A percentile compares a stretch with the other conserved stretches of the same genome.
Evolutionary conservation across 495 filamentous ascomycete species (phyloP).

Genomic region (Aeminium ludgeri): DNA sequence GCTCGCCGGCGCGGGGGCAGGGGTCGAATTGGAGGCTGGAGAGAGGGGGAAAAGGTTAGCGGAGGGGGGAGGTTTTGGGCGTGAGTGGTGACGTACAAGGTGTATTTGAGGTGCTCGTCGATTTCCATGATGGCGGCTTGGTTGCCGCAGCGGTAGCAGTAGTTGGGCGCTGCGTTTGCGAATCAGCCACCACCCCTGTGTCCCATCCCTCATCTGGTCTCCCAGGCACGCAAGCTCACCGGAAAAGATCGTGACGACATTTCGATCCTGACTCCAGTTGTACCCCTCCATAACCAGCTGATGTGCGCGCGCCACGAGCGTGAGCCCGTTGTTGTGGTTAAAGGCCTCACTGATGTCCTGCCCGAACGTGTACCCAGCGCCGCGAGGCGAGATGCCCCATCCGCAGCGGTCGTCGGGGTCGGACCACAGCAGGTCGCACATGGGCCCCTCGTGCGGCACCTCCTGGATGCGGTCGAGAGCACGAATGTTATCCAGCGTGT

Average conservation of each 20-base stretch:
- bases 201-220: too few relatives aligned
- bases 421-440: slow-evolving; percentile 97
- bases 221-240: slow-evolving; percentile 39
- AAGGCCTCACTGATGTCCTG: slow-evolving; percentile 99
- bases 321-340: slow-evolving; percentile 98
- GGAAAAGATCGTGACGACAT: slow-evolving; percentile 97
- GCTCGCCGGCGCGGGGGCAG: slow-evolving; percentile 90
- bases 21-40: slow-evolving; percentile 95
- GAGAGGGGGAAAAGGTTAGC: slow-evolving; percentile 3
- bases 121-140: slow-evolving; percentile 99
- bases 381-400: slow-evolving; percentile 94
- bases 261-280: slow-evolving; percentile 93
- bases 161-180: slow-evolving; percentile 59
- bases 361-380: slow-evolving; percentile 96
- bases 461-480: slow-evolving; percentile 94
- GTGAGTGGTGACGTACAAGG: slow-evolving; percentile 56
- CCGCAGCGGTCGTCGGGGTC: slow-evolving; percentile 97
- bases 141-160: slow-evolving; percentile 96
- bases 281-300: slow-evolving; percentile 98
- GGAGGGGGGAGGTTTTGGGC: background rate
- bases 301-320: slow-evolving; percentile 83
- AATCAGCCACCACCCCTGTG: background rate
- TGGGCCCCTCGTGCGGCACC: slow-evolving; percentile 94
- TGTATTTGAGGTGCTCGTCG: slow-evolving; percentile 98
- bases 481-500: slow-evolving; percentile 95